Conservation (phyloP, 306 rosid genomes). For the Lathyrus oleraceus region DNA sequence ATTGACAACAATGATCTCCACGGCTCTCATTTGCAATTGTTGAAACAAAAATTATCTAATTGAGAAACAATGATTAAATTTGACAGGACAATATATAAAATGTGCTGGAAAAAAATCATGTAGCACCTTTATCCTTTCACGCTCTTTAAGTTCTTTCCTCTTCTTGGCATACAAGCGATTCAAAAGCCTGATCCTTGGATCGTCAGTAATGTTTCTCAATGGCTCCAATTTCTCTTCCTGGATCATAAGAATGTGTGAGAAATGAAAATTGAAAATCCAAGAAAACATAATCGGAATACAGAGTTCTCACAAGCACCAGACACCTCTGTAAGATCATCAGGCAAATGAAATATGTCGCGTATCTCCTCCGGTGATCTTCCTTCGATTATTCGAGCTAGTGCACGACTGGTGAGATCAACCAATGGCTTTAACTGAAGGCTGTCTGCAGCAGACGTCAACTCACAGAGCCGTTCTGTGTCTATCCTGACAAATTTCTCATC, state of each 20-base stretch:
- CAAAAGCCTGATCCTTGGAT: slow-evolving; percentile 95
- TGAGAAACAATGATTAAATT: slow-evolving; percentile 18
- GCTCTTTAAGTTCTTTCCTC: slow-evolving; percentile 91
- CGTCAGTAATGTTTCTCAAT: slow-evolving; percentile 78
- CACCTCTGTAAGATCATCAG: slow-evolving; percentile 99
- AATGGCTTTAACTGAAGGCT: slow-evolving; percentile 93
- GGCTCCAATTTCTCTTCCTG: slow-evolving; percentile 99
- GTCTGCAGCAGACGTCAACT: slow-evolving; percentile 97
- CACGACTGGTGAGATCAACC: slow-evolving; percentile 96
- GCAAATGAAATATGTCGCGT: slow-evolving; percentile 96
- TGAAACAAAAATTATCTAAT: slow-evolving; percentile 9
- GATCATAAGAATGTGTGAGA: slow-evolving; percentile 44
- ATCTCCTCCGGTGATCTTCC: slow-evolving; percentile 98
- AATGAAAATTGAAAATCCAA: slow-evolving; percentile 39
- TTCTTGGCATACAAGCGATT: slow-evolving; percentile 94
- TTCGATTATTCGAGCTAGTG: slow-evolving; percentile 99
- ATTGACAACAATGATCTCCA: slow-evolving; percentile 41
- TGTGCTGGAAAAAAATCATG: slow-evolving; percentile 36
- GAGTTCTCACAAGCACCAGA: slow-evolving; percentile 54
- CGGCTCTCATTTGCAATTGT: slow-evolving; percentile 47
- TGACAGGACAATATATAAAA: slow-evolving; percentile 13
- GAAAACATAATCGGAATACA: slow-evolving; percentile 39
- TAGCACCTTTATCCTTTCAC: slow-evolving; percentile 87
- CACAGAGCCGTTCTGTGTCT: slow-evolving; percentile 92
- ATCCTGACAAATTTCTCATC: slow-evolving; percentile 87